Evolutionary conservation across 192 early-diverging fungal genomes (phyloP).

Genomic region (Backusella westeae): DNA sequence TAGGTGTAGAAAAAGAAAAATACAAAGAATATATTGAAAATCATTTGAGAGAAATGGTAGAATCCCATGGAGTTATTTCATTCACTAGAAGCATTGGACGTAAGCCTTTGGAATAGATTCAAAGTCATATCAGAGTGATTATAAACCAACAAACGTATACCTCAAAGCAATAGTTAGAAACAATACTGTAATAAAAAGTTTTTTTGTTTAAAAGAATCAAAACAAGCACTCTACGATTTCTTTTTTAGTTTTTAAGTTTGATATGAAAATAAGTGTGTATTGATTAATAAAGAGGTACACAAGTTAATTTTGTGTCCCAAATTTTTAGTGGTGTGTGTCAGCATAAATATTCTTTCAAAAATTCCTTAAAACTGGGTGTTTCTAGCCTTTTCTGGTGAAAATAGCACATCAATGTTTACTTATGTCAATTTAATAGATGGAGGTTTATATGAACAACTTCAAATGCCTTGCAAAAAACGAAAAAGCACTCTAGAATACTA

Average conservation of each 20-base stretch:
- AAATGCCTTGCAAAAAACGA: too few species aligned
- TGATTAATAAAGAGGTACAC: background rate
- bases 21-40: background rate
- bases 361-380: too few species aligned
- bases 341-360: background rate
- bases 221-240: background rate
- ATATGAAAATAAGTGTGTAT: background rate
- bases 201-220: background rate
- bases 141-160: background rate
- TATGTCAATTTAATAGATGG: background rate
- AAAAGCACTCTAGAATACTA: too few species aligned
- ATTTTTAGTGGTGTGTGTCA: background rate
- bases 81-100: background rate
- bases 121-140: background rate
- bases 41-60: background rate
- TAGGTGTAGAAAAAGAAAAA: background rate
- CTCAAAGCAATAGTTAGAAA: background rate
- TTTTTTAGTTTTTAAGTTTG: background rate
- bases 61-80: background rate
- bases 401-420: background rate
- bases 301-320: background rate
- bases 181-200: background rate
- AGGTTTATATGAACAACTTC: too few species aligned
- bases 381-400: background rate
- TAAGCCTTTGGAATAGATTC: background rate